phyloP scores from a whole-genome alignment of 2,329 filamentous ascomycete species.

The Helicocarpus griseus region DNA sequence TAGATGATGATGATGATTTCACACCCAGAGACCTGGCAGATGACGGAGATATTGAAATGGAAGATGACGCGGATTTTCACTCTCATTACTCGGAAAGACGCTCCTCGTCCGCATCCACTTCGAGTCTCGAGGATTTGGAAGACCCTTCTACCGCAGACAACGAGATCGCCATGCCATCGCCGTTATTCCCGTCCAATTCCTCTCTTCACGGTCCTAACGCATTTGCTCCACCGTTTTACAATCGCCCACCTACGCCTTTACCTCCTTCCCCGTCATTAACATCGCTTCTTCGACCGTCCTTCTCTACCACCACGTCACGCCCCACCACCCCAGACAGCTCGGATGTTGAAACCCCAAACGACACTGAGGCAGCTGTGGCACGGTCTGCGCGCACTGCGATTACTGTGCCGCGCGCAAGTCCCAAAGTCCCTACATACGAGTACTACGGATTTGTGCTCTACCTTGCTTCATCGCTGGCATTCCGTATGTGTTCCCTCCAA shows the following conservation, averaged over 20 bases:
- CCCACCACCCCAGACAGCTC: constrained; percentile 88
- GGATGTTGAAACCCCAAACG: constrained; percentile 63
- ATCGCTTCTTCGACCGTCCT: constrained; percentile 68
- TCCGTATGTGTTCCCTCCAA: constrained; percentile 48
- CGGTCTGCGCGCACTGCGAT: constrained; percentile 49
- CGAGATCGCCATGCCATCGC: constrained; percentile 22
- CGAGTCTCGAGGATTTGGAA: constrained; percentile 11
- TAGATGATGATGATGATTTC: background rate
- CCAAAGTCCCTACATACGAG: constrained; percentile 96
- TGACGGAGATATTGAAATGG: background rate
- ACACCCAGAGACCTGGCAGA: background rate
- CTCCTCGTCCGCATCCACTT: constrained; percentile 25
- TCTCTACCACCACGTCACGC: constrained; percentile 61
- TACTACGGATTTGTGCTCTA: constrained; percentile 99
- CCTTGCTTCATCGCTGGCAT: constrained; percentile 73
- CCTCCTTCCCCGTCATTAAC: constrained; percentile 89
- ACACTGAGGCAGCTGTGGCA: constrained; percentile 51
- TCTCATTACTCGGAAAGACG: constrained; percentile 36
- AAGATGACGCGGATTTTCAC: constrained; percentile 35
- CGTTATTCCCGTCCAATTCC: constrained; percentile 31
- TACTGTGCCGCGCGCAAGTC: constrained; percentile 71
- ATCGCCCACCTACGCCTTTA: constrained; percentile 85
- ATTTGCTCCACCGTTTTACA: constrained; percentile 86
- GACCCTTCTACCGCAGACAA: constrained; percentile 5
- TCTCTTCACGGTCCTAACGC: constrained; percentile 35